These are phyloP conservation scores for Fraxinus americana DNA, from an alignment of 257 asterid genomes.

Conservation along the genomic window DNA sequence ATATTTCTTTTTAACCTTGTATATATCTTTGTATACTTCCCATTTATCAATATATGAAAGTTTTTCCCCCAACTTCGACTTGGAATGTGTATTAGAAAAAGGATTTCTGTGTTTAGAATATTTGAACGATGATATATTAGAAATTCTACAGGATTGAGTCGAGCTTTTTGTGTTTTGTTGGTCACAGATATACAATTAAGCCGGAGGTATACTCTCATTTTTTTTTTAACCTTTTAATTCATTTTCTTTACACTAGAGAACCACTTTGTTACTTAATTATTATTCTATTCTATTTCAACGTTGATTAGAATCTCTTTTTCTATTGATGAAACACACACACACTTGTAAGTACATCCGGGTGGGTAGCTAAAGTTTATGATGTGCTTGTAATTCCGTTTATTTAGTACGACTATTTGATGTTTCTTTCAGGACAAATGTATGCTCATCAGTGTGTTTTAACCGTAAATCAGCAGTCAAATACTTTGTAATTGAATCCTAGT, in stretches of 20 bases:
- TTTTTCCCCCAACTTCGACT: not conserved
- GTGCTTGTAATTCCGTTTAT: constrained; percentile 9
- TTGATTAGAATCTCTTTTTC: constrained; percentile 14
- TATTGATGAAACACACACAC: not conserved
- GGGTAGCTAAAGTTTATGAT: not conserved
- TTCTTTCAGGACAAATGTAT: constrained; percentile 10
- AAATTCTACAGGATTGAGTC: not conserved
- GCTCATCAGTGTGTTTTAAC: constrained; percentile 5
- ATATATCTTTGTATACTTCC: too few species aligned
- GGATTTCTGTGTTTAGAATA: not conserved
- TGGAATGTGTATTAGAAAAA: not conserved
- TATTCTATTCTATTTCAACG: constrained; percentile 4
- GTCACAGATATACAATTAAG: not conserved
- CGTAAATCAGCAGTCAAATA: constrained; percentile 7
- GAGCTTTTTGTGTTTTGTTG: constrained; percentile 1
- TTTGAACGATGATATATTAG: not conserved
- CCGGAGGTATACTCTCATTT: not conserved
- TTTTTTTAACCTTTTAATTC: not conserved
- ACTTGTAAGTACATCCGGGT: not conserved
- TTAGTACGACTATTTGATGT: not conserved
- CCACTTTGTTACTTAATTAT: not conserved
- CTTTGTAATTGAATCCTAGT: constrained; percentile 5
- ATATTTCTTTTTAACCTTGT: too few species aligned
- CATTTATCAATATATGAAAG: too few species aligned
- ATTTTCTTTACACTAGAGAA: constrained; percentile 16